Conservation (phyloP, 768 basidiomycete genomes). For the Roridomyces roridus region DNA sequence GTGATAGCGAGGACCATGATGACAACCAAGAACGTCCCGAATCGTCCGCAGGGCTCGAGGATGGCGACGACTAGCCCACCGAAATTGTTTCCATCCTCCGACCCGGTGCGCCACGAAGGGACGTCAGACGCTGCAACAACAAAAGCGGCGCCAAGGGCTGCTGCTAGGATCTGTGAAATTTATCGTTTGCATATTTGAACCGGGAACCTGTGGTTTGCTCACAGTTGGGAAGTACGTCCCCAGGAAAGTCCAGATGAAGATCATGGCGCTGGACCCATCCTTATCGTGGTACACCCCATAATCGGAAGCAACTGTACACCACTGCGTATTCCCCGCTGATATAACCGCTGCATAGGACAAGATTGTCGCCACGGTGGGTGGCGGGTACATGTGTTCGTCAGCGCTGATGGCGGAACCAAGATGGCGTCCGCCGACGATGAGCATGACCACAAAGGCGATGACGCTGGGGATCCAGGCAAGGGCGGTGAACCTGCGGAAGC, state of each 20-base stretch:
- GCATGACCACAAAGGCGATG: slow-evolving; percentile 58
- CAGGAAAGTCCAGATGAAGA: slow-evolving; percentile 69
- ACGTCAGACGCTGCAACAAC: slow-evolving; percentile 60
- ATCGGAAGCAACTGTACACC: slow-evolving; percentile 53
- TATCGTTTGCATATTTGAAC: too few relatives aligned
- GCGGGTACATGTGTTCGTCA: slow-evolving; percentile 31
- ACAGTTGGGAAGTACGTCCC: slow-evolving; percentile 72
- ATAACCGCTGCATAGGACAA: slow-evolving; percentile 59
- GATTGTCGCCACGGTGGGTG: slow-evolving; percentile 40
- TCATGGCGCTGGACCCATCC: slow-evolving; percentile 53
- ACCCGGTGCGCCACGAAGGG: slow-evolving; percentile 61
- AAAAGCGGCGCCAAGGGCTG: slow-evolving; percentile 73
- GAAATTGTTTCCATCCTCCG: slow-evolving; percentile 56
- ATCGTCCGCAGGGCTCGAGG: slow-evolving; percentile 63
- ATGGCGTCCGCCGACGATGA: slow-evolving; percentile 59
- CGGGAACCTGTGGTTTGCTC: slow-evolving; percentile 26
- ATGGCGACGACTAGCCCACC: slow-evolving; percentile 71
- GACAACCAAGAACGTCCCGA: slow-evolving; percentile 76
- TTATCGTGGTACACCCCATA: slow-evolving; percentile 61
- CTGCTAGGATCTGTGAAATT: slow-evolving; percentile 46
- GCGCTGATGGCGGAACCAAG: slow-evolving; percentile 42
- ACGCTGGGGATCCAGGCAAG: slow-evolving; percentile 62
- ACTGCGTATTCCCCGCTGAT: slow-evolving; percentile 61
- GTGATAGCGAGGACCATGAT: slow-evolving; percentile 78
- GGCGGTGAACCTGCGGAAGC: slow-evolving; percentile 58